Percentiles rank a stretch among this genome's conserved stretches.
phyloP scores from a whole-genome alignment of 2,329 filamentous ascomycete genomes.

The Incumbomyces delicatus region DNA sequence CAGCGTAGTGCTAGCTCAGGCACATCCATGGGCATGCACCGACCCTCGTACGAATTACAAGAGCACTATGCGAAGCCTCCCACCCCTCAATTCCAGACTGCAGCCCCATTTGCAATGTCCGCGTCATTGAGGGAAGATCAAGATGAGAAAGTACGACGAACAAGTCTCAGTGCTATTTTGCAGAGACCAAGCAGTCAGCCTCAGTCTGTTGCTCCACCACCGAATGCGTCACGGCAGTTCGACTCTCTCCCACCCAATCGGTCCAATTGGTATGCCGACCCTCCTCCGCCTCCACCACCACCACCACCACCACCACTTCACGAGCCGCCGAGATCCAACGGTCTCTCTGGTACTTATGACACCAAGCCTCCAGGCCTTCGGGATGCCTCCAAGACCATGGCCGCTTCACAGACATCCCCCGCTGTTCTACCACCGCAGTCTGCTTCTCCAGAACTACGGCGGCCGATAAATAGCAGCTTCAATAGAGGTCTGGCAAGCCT shows the following conservation, averaged over 20 bases:
- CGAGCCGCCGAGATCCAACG: slow-evolving; percentile 14
- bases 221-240: slow-evolving; percentile 1
- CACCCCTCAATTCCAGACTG: background rate
- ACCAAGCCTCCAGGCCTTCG: slow-evolving; percentile 16
- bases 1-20: slow-evolving; percentile 22
- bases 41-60: slow-evolving; percentile 9
- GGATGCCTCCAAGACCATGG: slow-evolving; percentile 7
- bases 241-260: slow-evolving; percentile 2
- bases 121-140: slow-evolving; percentile 12
- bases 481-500: slow-evolving; percentile 11
- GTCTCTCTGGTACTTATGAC: slow-evolving; percentile 14
- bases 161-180: slow-evolving; percentile 35
- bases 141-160: slow-evolving; percentile 26
- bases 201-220: slow-evolving; percentile 7
- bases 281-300: slow-evolving; percentile 5
- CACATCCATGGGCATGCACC: slow-evolving; percentile 15
- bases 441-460: slow-evolving; percentile 17
- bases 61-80: slow-evolving; percentile 9
- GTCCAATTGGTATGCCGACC: slow-evolving; percentile 4
- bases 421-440: slow-evolving; percentile 11
- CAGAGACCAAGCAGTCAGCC: slow-evolving; percentile 31
- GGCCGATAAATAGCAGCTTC: slow-evolving; percentile 13
- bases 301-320: slow-evolving; percentile 5
- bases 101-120: background rate
- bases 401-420: slow-evolving; percentile 8